These are phyloP conservation scores for Saccharomycopsis amapae DNA, from an alignment of 805 yeast genomes.

Conservation along the genomic window DNA sequence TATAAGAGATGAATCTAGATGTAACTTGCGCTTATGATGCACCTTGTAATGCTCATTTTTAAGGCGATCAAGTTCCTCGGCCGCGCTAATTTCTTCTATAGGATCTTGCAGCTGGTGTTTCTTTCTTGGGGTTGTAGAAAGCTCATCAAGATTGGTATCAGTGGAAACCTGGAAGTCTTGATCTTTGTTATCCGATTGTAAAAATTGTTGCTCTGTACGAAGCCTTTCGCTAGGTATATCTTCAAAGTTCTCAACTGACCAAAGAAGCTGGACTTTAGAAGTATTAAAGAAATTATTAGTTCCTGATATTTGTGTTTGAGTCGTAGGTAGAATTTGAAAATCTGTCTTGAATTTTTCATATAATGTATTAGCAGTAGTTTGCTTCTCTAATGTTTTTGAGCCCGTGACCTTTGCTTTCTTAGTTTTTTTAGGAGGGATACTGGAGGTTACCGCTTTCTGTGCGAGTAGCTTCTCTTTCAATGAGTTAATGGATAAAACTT, in stretches of 20 bases:
- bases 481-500: too few species aligned
- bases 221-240: constrained; percentile 55
- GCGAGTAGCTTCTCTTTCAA: too few species aligned
- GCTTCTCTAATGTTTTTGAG: too few species aligned
- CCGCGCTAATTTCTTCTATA: neutral
- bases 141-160: neutral
- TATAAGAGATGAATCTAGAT: constrained; percentile 5
- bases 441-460: too few species aligned
- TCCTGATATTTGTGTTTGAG: constrained; percentile 18
- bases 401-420: neutral
- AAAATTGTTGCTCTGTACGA: too few species aligned
- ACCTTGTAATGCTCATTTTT: neutral
- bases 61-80: neutral
- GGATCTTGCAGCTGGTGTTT: neutral
- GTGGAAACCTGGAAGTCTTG: neutral
- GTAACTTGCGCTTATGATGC: constrained; percentile 18
- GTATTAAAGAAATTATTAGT: constrained; percentile 38
- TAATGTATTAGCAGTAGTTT: too few species aligned
- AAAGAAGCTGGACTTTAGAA: constrained; percentile 44
- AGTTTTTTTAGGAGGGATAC: too few species aligned
- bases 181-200: too few species aligned
- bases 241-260: constrained; percentile 48
- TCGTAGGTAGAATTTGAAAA: constrained; percentile 11
- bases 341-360: constrained; percentile 10
- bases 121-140: neutral